phyloP scores from a whole-genome alignment of 140 eudicot genomes.

The Oenanthe javanica region DNA sequence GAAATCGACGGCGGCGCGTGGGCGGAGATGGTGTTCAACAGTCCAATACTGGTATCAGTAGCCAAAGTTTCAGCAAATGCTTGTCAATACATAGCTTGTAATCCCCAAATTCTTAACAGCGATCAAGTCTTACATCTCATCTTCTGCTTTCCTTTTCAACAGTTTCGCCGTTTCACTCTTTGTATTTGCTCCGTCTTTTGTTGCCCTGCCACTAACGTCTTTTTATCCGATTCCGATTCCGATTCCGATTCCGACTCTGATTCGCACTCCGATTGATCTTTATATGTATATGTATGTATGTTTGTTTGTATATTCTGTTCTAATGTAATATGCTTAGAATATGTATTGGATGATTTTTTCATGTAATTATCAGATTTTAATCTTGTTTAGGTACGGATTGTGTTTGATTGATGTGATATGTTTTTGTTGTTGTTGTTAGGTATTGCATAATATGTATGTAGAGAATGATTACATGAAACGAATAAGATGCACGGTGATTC shows the following conservation, averaged over 20 bases:
- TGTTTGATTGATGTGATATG: background rate
- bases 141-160: conserved; percentile 78
- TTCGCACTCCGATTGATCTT: conserved; percentile 17
- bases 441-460: background rate
- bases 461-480: background rate
- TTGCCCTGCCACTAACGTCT: conserved; percentile 13
- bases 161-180: conserved; percentile 59
- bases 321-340: background rate
- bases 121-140: conserved; percentile 66
- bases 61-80: conserved; percentile 40
- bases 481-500: background rate
- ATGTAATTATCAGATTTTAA: background rate
- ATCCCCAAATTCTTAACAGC: conserved; percentile 59
- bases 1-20: background rate
- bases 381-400: background rate
- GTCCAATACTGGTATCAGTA: background rate
- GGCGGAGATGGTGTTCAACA: conserved; percentile 6
- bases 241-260: background rate
- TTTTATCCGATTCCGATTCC: conserved; percentile 18
- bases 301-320: background rate
- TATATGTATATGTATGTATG: background rate
- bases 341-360: background rate
- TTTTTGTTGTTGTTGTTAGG: background rate
- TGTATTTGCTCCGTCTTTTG: conserved; percentile 73
- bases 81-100: conserved; percentile 91